phyloP scores from a whole-genome alignment of 2,329 filamentous ascomycete species.

The Emergomyces orientalis region DNA sequence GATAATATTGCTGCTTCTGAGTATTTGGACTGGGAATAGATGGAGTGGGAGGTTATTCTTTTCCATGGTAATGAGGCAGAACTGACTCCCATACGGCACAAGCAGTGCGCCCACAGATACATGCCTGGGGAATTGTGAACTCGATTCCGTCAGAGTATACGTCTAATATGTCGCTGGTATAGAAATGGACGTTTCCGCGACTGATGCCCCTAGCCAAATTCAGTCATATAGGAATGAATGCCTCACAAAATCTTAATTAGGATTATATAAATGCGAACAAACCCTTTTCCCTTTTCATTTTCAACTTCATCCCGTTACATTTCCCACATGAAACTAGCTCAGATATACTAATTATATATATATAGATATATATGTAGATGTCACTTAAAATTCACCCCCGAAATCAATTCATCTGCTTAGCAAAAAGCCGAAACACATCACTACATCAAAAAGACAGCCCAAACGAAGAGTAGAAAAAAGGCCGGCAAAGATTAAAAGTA shows the following conservation, averaged over 20 bases:
- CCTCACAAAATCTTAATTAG: neutral
- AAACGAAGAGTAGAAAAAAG: no score
- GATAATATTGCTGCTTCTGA: neutral
- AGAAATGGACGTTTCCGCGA: no score
- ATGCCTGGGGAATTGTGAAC: no score
- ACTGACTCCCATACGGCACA: neutral
- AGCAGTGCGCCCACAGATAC: neutral
- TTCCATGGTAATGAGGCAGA: neutral
- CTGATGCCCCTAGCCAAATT: no score
- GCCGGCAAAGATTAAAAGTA: neutral
- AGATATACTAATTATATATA: neutral
- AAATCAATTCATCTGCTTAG: neutral
- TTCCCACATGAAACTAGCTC: no score
- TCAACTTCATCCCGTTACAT: neutral
- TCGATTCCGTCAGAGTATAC: no score
- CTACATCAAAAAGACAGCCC: neutral
- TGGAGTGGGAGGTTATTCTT: neutral
- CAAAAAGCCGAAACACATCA: neutral
- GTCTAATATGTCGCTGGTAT: no score
- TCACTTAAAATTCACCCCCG: neutral
- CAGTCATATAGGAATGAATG: neutral
- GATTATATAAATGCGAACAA: neutral
- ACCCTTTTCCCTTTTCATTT: neutral
- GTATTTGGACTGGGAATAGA: neutral
- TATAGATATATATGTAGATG: no score